Evolutionary conservation across 1,284 basidiomycete genomes (phyloP).

Genomic region (Entoloma clypeatum): DNA sequence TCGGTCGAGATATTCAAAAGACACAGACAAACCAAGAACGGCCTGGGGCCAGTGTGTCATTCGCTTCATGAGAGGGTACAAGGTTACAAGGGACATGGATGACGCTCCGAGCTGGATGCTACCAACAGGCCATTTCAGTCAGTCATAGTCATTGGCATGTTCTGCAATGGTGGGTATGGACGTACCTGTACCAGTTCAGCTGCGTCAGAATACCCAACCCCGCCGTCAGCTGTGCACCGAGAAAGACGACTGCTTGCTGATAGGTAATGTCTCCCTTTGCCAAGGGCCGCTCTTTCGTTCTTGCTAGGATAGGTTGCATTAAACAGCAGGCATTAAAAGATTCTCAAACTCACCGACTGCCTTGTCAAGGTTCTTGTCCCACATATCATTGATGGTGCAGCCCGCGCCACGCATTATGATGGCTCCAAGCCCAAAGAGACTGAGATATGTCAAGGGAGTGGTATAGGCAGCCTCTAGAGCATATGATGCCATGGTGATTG

Average conservation of each 20-base stretch:
- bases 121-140: neutral
- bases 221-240: slow-evolving; percentile 78
- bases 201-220: slow-evolving; percentile 91
- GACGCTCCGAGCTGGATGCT: slow-evolving; percentile 92
- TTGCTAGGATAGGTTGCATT: slow-evolving; percentile 27
- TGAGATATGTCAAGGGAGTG: slow-evolving; percentile 70
- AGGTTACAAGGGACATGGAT: slow-evolving; percentile 80
- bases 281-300: slow-evolving; percentile 53
- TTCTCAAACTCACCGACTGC: slow-evolving; percentile 73
- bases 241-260: slow-evolving; percentile 77
- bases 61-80: slow-evolving; percentile 98
- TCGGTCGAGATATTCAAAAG: slow-evolving; percentile 1
- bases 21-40: slow-evolving; percentile 68
- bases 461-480: slow-evolving; percentile 62
- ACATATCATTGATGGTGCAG: slow-evolving; percentile 99
- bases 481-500: slow-evolving; percentile 91
- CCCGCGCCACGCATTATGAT: slow-evolving; percentile 97
- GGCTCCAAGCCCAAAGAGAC: slow-evolving; percentile 88
- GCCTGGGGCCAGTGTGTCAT: slow-evolving; percentile 97
- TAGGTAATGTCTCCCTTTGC: slow-evolving; percentile 82
- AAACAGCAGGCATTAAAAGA: slow-evolving; percentile 1
- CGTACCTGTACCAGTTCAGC: slow-evolving; percentile 91
- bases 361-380: slow-evolving; percentile 91
- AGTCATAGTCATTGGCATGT: too few species aligned
- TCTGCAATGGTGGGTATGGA: too few species aligned